Evolutionary conservation across 1,284 basidiomycete genomes (phyloP).

Genomic region (Cerioporus squamosus): DNA sequence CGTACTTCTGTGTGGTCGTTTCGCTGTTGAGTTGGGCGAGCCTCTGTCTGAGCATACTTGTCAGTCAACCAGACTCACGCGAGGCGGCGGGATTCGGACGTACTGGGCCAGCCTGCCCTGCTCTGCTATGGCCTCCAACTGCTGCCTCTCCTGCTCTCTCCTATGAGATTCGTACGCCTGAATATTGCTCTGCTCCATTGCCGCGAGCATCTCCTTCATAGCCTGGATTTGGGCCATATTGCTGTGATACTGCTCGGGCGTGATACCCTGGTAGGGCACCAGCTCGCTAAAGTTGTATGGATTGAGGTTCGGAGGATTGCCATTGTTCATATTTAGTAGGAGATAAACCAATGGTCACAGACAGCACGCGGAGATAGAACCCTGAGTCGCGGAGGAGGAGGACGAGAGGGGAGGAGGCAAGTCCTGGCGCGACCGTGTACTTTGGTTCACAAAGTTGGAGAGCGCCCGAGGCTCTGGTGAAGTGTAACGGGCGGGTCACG

Average conservation of each 20-base stretch:
- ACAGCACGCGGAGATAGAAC: too few species aligned
- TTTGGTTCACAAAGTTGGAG: too few species aligned
- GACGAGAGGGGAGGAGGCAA: too few species aligned
- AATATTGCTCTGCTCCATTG: conserved; percentile 39
- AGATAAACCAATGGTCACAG: too few species aligned
- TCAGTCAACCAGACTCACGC: background rate
- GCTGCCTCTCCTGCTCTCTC: conserved; percentile 26
- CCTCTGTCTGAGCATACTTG: conserved; percentile 4
- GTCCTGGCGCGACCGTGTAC: too few species aligned
- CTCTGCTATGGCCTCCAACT: conserved; percentile 33
- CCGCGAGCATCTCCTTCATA: conserved; percentile 34
- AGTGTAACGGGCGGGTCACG: too few species aligned
- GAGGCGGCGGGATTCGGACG: conserved; percentile 14
- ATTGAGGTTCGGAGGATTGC: conserved; percentile 2
- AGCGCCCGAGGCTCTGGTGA: too few species aligned
- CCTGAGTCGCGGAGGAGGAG: too few species aligned
- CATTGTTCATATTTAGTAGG: conserved; percentile 26
- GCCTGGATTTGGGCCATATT: conserved; percentile 41
- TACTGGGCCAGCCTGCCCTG: conserved; percentile 47
- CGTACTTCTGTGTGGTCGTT: background rate
- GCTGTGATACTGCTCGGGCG: conserved; percentile 24
- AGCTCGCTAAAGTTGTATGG: conserved; percentile 8
- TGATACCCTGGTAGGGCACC: conserved; percentile 16
- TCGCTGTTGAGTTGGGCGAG: conserved; percentile 3
- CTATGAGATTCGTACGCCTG: conserved; percentile 36